Percentiles rank a stretch among this genome's conserved stretches.
Conservation (phyloP, 78 protist genomes). For the Pelomyxa schiedti region DNA sequence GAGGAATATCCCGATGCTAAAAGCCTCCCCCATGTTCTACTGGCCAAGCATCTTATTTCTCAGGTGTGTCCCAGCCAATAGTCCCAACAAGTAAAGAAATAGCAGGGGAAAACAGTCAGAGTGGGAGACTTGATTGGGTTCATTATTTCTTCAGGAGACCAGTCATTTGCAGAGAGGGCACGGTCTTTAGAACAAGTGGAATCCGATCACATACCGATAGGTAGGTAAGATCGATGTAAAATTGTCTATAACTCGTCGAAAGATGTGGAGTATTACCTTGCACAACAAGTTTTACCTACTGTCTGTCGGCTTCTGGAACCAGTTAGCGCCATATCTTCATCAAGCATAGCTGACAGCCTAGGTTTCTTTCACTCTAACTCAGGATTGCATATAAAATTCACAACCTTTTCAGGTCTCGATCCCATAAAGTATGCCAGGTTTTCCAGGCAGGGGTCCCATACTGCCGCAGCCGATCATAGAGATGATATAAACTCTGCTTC, state of each 20-base stretch:
- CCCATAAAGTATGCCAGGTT: no score
- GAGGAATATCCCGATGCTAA: slow-evolving; percentile 82
- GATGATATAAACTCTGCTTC: no score
- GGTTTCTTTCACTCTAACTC: no score
- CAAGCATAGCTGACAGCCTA: no score
- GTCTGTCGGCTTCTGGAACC: slow-evolving; percentile 15
- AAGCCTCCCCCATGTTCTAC: slow-evolving; percentile 90
- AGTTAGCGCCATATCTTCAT: no score
- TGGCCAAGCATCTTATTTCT: slow-evolving; percentile 18
- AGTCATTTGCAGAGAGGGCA: slow-evolving; percentile 28
- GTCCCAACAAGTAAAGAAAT: slow-evolving; percentile 7
- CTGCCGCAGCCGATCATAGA: no score
- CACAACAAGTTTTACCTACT: slow-evolving; percentile 42
- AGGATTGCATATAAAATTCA: no score
- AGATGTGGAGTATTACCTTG: slow-evolving; percentile 44
- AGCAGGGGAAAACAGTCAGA: slow-evolving; percentile 52
- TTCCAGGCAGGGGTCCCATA: no score
- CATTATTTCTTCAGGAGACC: slow-evolving; percentile 60
- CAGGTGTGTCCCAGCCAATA: neutral
- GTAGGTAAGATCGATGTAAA: neutral
- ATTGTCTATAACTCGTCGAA: neutral
- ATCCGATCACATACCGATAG: slow-evolving; percentile 1
- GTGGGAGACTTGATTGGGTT: slow-evolving; percentile 82
- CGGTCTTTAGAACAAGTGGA: slow-evolving; percentile 10
- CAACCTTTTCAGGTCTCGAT: no score